Evolutionary conservation across 1,284 basidiomycete species (phyloP).

Genomic region (Tremellales sp.): DNA sequence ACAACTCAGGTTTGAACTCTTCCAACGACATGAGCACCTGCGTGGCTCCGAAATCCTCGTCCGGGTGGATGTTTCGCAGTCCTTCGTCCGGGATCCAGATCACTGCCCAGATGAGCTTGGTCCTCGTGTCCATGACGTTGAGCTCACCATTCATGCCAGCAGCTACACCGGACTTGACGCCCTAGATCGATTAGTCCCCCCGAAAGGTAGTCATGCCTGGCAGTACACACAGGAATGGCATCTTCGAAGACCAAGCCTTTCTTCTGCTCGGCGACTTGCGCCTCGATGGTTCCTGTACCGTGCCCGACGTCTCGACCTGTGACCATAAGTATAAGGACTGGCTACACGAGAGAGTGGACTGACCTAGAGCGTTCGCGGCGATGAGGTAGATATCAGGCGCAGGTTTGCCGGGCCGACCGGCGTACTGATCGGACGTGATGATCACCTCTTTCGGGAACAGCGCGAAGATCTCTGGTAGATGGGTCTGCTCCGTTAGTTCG

Average conservation of each 20-base stretch:
- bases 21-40: constrained; percentile 37
- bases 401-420: constrained; percentile 48
- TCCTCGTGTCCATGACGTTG: background rate
- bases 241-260: constrained; percentile 49
- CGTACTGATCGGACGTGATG: constrained; percentile 44
- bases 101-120: constrained; percentile 21
- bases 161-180: constrained; percentile 43
- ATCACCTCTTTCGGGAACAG: constrained; percentile 41
- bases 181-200: constrained; percentile 11
- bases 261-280: constrained; percentile 32
- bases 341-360: constrained; percentile 1
- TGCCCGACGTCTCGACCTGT: constrained; percentile 43
- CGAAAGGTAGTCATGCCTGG: background rate
- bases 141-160: constrained; percentile 49
- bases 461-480: constrained; percentile 46
- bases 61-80: constrained; percentile 40
- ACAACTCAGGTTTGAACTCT: constrained; percentile 39
- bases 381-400: constrained; percentile 48
- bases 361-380: constrained; percentile 44
- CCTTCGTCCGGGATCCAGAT: constrained; percentile 48
- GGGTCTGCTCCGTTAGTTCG: constrained; percentile 20
- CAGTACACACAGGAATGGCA: constrained; percentile 31
- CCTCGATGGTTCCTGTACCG: constrained; percentile 28
- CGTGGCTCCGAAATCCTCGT: constrained; percentile 37
- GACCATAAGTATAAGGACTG: background rate